Percentiles rank a stretch among this genome's conserved stretches.
Evolutionary conservation across 2,329 filamentous ascomycete species (phyloP).

Genomic region (Lecanicillium sp.): DNA sequence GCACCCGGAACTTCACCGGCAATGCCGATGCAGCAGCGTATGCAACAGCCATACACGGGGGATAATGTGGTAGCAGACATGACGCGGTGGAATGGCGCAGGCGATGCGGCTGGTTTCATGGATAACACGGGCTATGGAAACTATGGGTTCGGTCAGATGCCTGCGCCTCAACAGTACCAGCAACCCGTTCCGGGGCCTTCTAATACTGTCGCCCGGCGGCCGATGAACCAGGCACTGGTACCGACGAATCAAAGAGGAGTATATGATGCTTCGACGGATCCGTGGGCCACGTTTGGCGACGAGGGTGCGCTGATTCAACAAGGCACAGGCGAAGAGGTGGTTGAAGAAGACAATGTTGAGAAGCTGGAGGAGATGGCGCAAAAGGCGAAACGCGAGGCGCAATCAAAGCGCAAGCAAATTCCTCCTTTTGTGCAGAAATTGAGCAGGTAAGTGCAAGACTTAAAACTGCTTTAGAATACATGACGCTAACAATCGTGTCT

Average conservation of each 20-base stretch:
- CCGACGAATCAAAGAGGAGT: slow-evolving; percentile 28
- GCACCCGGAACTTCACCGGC: slow-evolving; percentile 64
- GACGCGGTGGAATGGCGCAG: slow-evolving; percentile 34
- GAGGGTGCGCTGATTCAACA: slow-evolving; percentile 28
- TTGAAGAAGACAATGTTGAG: slow-evolving; percentile 64
- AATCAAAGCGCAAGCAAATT: slow-evolving; percentile 88
- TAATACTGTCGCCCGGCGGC: slow-evolving; percentile 43
- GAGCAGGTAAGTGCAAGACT: slow-evolving; percentile 64
- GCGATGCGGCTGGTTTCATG: slow-evolving; percentile 28
- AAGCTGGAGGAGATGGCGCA: slow-evolving; percentile 71
- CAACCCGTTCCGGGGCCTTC: slow-evolving; percentile 28
- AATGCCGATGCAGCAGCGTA: slow-evolving; percentile 41
- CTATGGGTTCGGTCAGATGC: slow-evolving; percentile 30
- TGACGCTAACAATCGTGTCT: slow-evolving; percentile 15
- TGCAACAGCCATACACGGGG: slow-evolving; percentile 38
- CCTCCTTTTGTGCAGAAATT: slow-evolving; percentile 97
- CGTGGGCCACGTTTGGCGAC: slow-evolving; percentile 35
- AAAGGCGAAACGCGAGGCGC: slow-evolving; percentile 77
- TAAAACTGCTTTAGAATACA: slow-evolving; percentile 3
- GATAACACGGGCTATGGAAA: slow-evolving; percentile 24
- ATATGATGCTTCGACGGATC: slow-evolving; percentile 31
- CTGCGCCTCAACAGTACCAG: slow-evolving; percentile 24
- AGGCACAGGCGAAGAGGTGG: slow-evolving; percentile 21
- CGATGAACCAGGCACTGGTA: slow-evolving; percentile 42
- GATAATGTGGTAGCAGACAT: slow-evolving; percentile 39